These are phyloP conservation scores for Coemansia sp. DNA, from an alignment of 192 early-diverging fungal species.

Conservation along the genomic window DNA sequence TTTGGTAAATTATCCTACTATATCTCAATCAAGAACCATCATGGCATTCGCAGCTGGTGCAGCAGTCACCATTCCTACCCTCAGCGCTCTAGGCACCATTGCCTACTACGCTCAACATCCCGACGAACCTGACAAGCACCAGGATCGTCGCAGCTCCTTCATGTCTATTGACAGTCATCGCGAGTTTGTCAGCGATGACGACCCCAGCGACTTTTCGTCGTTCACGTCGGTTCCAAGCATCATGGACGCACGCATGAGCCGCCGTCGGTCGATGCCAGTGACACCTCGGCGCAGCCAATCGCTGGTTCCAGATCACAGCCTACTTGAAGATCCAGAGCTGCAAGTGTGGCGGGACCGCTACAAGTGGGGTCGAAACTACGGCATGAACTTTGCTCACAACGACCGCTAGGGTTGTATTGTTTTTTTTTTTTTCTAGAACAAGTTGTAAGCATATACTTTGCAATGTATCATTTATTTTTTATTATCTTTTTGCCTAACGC, in stretches of 20 bases:
- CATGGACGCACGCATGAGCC: constrained; percentile 16
- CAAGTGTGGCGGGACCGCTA: constrained; percentile 51
- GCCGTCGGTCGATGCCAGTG: constrained; percentile 20
- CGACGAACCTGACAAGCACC: not conserved
- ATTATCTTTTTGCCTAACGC: constrained; percentile 6
- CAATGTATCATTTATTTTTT: too few species aligned
- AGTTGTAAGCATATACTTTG: too few species aligned
- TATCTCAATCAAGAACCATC: too few species aligned
- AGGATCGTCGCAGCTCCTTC: constrained; percentile 27
- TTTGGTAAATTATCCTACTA: not conserved
- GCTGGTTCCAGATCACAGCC: constrained; percentile 31
- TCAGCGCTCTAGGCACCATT: constrained; percentile 40
- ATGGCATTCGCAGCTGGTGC: constrained; percentile 55
- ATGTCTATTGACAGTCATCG: constrained; percentile 16
- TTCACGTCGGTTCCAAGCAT: constrained; percentile 36
- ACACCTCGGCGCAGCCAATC: not conserved
- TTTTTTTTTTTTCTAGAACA: not conserved
- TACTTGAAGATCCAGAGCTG: constrained; percentile 44
- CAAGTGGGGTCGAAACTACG: constrained; percentile 51
- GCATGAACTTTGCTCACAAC: constrained; percentile 53
- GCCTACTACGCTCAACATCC: constrained; percentile 45
- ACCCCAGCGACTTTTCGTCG: constrained; percentile 48
- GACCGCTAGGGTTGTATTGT: not conserved
- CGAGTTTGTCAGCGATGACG: constrained; percentile 42
- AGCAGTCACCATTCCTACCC: constrained; percentile 44